Percentiles rank a stretch among this genome's conserved stretches.
Evolutionary conservation across 2,329 filamentous ascomycete genomes (phyloP).

Genomic region (Hansfordia pulvinata): DNA sequence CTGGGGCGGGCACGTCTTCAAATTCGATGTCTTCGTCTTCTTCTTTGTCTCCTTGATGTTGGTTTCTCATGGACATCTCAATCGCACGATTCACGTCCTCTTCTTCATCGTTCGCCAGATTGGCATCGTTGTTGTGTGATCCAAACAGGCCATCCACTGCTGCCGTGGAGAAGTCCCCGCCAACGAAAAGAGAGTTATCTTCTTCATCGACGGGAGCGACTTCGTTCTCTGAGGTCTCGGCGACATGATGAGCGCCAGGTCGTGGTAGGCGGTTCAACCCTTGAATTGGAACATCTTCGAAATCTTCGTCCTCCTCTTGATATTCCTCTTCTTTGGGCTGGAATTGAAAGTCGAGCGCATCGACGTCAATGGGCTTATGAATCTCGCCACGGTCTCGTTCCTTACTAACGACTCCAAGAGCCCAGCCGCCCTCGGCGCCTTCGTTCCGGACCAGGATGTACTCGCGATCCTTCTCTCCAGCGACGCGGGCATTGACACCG

Average conservation of each 20-base stretch:
- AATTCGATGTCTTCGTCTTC: conserved; percentile 27
- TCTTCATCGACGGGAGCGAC: conserved; percentile 21
- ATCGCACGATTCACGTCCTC: conserved; percentile 70
- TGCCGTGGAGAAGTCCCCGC: conserved; percentile 10
- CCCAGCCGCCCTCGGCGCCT: conserved; percentile 90
- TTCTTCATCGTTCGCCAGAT: conserved; percentile 27
- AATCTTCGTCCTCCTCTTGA: conserved; percentile 57
- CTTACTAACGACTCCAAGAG: conserved; percentile 80
- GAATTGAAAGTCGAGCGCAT: conserved; percentile 46
- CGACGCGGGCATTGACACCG: conserved; percentile 51
- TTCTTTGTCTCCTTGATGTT: conserved; percentile 29
- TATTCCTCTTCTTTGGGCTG: conserved; percentile 42
- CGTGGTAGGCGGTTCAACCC: conserved; percentile 77
- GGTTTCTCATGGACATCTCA: conserved; percentile 66
- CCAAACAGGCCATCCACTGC: conserved; percentile 10
- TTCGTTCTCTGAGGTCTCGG: no score
- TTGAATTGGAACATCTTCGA: conserved; percentile 87
- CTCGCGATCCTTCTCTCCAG: conserved; percentile 78
- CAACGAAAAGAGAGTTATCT: conserved; percentile 44
- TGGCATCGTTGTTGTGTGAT: conserved; percentile 8
- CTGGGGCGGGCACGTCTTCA: conserved; percentile 36
- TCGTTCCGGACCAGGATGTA: conserved; percentile 96
- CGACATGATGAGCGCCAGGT: conserved; percentile 15
- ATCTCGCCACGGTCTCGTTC: conserved; percentile 67
- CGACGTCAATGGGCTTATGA: conserved; percentile 86